phyloP scores from a whole-genome alignment of 2,329 filamentous ascomycete genomes.

The Fusarium sp. region DNA sequence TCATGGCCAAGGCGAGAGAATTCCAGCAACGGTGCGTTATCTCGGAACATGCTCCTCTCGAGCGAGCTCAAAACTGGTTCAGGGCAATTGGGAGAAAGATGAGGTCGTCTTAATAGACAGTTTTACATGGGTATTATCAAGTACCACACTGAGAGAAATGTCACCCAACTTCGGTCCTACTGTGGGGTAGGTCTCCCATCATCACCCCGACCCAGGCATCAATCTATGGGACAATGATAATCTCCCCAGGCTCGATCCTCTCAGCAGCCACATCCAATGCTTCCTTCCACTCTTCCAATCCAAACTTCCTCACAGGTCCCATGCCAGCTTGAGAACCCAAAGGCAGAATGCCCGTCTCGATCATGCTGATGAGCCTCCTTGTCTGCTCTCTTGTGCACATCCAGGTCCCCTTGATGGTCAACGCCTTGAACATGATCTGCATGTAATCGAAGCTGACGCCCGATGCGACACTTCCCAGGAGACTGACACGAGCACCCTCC shows the following conservation, averaged over 20 bases:
- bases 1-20: background rate
- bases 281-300: background rate
- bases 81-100: background rate
- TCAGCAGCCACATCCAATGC: background rate
- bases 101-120: background rate
- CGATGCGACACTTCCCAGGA: background rate
- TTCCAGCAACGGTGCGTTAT: background rate
- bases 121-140: background rate
- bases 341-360: background rate
- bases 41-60: background rate
- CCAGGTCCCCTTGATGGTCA: background rate
- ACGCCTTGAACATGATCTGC: background rate
- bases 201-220: background rate
- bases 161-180: background rate
- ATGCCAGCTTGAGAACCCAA: background rate
- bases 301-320: background rate
- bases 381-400: background rate
- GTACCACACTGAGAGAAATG: no score
- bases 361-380: background rate
- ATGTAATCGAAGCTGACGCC: background rate
- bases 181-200: background rate
- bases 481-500: background rate
- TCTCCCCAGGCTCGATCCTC: background rate
- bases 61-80: background rate
- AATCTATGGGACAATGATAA: background rate